Evolutionary conservation across 768 basidiomycete genomes (phyloP), one percentile per base, ranked within the genome.

Genomic region (Lactarius vividus): DNA sequence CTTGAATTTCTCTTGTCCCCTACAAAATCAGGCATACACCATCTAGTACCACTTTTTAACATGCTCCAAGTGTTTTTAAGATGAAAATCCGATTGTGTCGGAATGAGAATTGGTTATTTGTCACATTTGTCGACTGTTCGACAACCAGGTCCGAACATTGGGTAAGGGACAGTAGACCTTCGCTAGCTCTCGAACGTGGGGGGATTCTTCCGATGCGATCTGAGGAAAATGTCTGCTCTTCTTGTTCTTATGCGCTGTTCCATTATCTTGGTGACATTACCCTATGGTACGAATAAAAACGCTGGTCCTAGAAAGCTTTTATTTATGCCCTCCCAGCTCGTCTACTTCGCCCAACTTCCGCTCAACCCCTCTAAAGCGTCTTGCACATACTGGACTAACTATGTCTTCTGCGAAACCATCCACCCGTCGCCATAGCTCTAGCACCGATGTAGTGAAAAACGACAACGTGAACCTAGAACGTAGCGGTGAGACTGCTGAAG

Each of bases 361-460:
- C 31, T 13, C 20, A 26, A 16, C 61, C 15, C 52, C 18, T 4
- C 15, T 28, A 62, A 23, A 53, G 33, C 39, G 4, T 39, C 29
- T 11, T 26, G 23, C 39, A 13, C 16, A 40, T 9, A 16, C 15
- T 33, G 26, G 42, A 18, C 37, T 40, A 31, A 13, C n/a, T n/a
- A 67, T 67, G 66, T 54, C 66, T 37, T 54, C 66, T 23, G 23
- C n/a, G 4, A 29, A 26, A 28, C 9, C 23, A 5, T 5, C 49
- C 18, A 26, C n/a, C 31, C 56, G 35, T 9, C 66, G 54, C 31
- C 52, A 57, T 28, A 67, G 20, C 53, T 49, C 67, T 15, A 64
- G 59, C 11, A 18, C 5, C 2, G 63, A 61, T 29, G 4, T 37
- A 4, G 37, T 3, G 20, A 68, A 64, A 37, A 20, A 13, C 10